phyloP scores from a whole-genome alignment of 768 basidiomycete species.

The Gautieria morchelliformis region DNA sequence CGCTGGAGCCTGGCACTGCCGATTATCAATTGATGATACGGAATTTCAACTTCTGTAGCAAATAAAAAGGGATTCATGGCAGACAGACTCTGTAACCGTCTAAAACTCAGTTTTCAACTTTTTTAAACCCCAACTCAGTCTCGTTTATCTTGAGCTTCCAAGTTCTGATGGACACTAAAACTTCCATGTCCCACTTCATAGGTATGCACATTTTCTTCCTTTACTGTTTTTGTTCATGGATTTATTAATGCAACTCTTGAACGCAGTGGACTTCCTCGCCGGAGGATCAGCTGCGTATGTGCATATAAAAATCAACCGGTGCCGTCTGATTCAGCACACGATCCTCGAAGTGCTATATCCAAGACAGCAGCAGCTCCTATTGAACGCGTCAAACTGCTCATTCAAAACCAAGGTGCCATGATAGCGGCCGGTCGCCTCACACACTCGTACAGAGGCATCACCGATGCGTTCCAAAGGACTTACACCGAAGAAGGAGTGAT shows the following conservation, averaged over 20 bases:
- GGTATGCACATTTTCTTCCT: not conserved
- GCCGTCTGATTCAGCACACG: too few relatives aligned
- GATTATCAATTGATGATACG: too few relatives aligned
- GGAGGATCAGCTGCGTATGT: slow-evolving; percentile 20
- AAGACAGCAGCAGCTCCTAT: slow-evolving; percentile 24
- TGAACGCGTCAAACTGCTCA: slow-evolving; percentile 30
- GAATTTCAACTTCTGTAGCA: too few relatives aligned
- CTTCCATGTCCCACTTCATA: not conserved
- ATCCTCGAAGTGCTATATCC: too few relatives aligned
- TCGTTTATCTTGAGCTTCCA: not conserved
- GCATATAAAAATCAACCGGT: too few relatives aligned
- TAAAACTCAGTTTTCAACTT: not conserved
- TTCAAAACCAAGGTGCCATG: slow-evolving; percentile 32
- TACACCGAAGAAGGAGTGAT: slow-evolving; percentile 27
- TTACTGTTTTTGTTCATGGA: too few relatives aligned
- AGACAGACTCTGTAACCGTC: too few relatives aligned
- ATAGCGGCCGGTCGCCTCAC: slow-evolving; percentile 26
- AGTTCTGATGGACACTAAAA: not conserved
- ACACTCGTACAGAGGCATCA: slow-evolving; percentile 27
- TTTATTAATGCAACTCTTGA: not conserved
- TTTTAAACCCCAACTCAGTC: slow-evolving; percentile 1
- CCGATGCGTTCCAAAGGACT: slow-evolving; percentile 26
- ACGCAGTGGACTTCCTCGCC: slow-evolving; percentile 28
- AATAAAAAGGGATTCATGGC: too few relatives aligned
- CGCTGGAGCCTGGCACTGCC: too few relatives aligned